Conservation (phyloP, 1,139 yeast species). For the Spencermartinsiella ligniputridi region DNA sequence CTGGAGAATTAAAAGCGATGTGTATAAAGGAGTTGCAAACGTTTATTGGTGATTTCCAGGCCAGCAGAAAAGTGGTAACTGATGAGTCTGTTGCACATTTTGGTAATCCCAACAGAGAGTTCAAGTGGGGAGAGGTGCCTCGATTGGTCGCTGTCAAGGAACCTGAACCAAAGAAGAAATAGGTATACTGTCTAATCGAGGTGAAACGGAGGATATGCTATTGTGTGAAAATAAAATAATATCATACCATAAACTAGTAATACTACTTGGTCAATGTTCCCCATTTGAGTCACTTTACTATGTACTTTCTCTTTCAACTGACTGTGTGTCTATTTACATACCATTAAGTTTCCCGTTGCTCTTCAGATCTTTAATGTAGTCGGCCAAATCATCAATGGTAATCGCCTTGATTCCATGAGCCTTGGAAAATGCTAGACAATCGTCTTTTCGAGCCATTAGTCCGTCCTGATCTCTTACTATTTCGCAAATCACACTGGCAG, state of each 20-base stretch:
- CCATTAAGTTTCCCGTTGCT: too few species aligned
- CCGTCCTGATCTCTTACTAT: constrained; percentile 92
- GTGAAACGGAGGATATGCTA: too few species aligned
- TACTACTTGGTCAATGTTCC: background rate
- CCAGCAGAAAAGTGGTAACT: constrained; percentile 61
- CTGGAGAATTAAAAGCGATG: constrained; percentile 90
- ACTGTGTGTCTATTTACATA: too few species aligned
- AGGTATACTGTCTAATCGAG: too few species aligned
- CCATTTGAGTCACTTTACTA: too few species aligned
- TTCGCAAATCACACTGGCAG: constrained; percentile 93
- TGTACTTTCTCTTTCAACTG: background rate
- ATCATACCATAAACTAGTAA: constrained; percentile 1
- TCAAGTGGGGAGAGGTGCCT: constrained; percentile 65
- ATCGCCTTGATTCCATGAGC: constrained; percentile 64
- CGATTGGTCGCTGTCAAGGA: constrained; percentile 66
- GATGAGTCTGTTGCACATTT: constrained; percentile 63
- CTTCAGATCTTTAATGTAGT: constrained; percentile 38
- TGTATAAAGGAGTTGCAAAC: constrained; percentile 78
- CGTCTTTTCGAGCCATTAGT: constrained; percentile 89
- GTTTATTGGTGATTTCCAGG: constrained; percentile 79
- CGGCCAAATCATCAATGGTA: constrained; percentile 72
- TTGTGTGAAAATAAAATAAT: background rate
- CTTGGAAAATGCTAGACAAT: constrained; percentile 68
- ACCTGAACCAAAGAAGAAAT: constrained; percentile 30
- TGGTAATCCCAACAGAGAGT: constrained; percentile 75